Evolutionary conservation across 2,329 filamentous ascomycete genomes (phyloP).

Genomic region (Grosmannia serpens): DNA sequence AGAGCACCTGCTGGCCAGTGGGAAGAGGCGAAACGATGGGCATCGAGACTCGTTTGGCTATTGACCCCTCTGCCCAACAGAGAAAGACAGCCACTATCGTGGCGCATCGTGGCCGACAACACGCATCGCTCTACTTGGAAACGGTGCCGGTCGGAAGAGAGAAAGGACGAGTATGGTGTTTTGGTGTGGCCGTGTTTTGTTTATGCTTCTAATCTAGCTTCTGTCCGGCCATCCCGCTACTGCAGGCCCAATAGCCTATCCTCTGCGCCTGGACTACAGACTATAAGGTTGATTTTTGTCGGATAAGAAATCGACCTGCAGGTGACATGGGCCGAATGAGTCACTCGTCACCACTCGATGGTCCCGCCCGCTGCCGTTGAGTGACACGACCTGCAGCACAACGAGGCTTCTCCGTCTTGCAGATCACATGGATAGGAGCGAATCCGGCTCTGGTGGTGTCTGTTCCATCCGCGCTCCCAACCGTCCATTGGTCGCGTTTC

Average conservation of each 20-base stretch:
- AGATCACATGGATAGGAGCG: not conserved
- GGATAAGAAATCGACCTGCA: not conserved
- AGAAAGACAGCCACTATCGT: not conserved
- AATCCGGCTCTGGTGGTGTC: not conserved
- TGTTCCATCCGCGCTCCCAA: not conserved
- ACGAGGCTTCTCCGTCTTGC: not conserved
- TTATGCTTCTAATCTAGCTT: not conserved
- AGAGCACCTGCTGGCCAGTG: constrained; percentile 5
- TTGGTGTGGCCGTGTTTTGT: not conserved
- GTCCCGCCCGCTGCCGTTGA: constrained; percentile 10
- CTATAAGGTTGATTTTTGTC: not conserved
- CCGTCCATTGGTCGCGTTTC: constrained; percentile 3
- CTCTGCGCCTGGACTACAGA: not conserved
- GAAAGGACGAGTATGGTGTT: not conserved
- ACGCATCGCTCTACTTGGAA: not conserved
- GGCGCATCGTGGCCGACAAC: not conserved
- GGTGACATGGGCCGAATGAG: constrained; percentile 14
- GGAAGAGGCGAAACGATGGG: constrained; percentile 6
- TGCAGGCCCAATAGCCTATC: not conserved
- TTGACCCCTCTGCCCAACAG: too few species aligned
- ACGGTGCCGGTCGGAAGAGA: not conserved
- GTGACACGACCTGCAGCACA: constrained; percentile 14
- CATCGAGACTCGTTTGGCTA: constrained; percentile 1
- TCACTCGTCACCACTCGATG: constrained; percentile 21
- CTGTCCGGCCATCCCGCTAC: not conserved